These are phyloP conservation scores for Phialocephala subalpina DNA, from an alignment of 2,329 filamentous ascomycete genomes.

Conservation along the genomic window DNA sequence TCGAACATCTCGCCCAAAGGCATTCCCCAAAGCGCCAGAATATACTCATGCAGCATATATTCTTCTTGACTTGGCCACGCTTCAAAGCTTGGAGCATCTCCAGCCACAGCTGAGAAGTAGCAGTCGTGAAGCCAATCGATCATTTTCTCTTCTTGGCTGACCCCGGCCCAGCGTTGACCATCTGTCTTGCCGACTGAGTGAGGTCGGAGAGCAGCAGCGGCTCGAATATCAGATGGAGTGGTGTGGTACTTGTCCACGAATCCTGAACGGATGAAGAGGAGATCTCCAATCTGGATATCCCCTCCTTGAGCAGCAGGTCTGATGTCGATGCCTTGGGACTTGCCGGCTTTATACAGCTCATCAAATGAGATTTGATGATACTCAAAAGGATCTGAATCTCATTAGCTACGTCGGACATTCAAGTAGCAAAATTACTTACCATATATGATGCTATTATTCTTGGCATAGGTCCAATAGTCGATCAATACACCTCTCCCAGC, in stretches of 20 bases:
- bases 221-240: slow-evolving; percentile 47
- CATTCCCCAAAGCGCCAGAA: slow-evolving; percentile 45
- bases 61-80: slow-evolving; percentile 41
- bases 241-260: slow-evolving; percentile 50
- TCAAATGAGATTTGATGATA: slow-evolving; percentile 38
- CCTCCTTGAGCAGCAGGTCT: slow-evolving; percentile 52
- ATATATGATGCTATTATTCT: slow-evolving; percentile 49
- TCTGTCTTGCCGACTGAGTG: slow-evolving; percentile 47
- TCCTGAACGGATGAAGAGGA: slow-evolving; percentile 58
- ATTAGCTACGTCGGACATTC: not conserved
- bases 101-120: slow-evolving; percentile 52
- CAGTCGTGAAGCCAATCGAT: slow-evolving; percentile 52
- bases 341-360: slow-evolving; percentile 40
- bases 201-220: slow-evolving; percentile 48
- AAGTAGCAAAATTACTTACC: slow-evolving; percentile 20
- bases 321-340: slow-evolving; percentile 43
- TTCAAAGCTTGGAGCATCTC: slow-evolving; percentile 54
- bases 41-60: slow-evolving; percentile 43
- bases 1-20: slow-evolving; percentile 46
- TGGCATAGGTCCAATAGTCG: slow-evolving; percentile 56
- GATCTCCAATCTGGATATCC: slow-evolving; percentile 58
- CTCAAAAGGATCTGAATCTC: slow-evolving; percentile 39
- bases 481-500: slow-evolving; percentile 62
- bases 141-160: slow-evolving; percentile 55
- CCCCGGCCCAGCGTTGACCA: slow-evolving; percentile 52